These are phyloP conservation scores for Rhizopogon vulgaris DNA, from an alignment of 768 basidiomycete genomes.

Conservation along the genomic window DNA sequence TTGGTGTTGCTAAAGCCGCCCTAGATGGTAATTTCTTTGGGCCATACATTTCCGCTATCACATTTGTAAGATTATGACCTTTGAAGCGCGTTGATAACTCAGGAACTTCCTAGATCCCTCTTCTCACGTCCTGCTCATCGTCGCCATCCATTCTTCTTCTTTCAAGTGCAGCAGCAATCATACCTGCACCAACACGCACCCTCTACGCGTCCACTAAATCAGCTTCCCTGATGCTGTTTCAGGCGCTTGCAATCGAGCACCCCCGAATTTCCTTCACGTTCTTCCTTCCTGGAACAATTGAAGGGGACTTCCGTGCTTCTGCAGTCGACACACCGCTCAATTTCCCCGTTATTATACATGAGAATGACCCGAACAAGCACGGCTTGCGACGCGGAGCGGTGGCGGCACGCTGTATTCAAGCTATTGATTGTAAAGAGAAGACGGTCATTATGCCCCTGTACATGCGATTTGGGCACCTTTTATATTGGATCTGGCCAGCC, in stretches of 20 bases:
- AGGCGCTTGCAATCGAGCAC: conserved; percentile 76
- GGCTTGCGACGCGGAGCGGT: conserved; percentile 59
- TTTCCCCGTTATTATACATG: conserved; percentile 22
- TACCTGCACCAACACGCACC: conserved; percentile 81
- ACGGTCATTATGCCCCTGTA: conserved; percentile 50
- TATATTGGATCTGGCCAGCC: conserved; percentile 62
- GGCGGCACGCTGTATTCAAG: conserved; percentile 51
- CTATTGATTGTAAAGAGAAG: conserved; percentile 53
- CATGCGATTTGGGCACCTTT: conserved; percentile 42
- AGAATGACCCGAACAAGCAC: conserved; percentile 47
- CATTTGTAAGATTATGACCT: conserved; percentile 49
- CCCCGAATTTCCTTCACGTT: conserved; percentile 58
- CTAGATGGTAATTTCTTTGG: conserved; percentile 63
- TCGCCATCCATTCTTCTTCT: conserved; percentile 74
- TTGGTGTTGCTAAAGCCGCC: conserved; percentile 52
- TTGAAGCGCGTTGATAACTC: neutral
- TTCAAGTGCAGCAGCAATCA: conserved; percentile 70
- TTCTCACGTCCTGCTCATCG: conserved; percentile 56
- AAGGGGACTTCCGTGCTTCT: conserved; percentile 73
- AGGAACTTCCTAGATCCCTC: conserved; percentile 53
- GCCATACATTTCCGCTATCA: conserved; percentile 60
- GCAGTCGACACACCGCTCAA: conserved; percentile 55
- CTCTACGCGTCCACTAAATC: conserved; percentile 83
- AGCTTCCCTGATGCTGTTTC: conserved; percentile 71
- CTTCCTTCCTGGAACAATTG: conserved; percentile 63